phyloP scores from a whole-genome alignment of 257 asterid species.

The Nicotiana tomentosiformis region DNA sequence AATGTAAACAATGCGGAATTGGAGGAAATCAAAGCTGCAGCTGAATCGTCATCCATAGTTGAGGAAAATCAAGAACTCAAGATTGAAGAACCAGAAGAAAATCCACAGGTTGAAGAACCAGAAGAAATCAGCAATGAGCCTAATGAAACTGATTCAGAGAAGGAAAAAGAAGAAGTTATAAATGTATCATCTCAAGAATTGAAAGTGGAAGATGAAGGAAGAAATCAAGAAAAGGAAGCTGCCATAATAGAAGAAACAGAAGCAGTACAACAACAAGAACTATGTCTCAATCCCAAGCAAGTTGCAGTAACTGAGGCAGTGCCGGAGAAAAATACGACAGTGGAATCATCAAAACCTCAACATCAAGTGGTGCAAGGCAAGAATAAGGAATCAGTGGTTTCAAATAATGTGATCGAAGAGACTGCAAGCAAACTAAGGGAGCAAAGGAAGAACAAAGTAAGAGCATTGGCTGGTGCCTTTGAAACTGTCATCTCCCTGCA shows the following conservation, averaged over 20 bases:
- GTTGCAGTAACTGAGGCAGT: slow-evolving; percentile 13
- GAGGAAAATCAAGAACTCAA: slow-evolving; percentile 14
- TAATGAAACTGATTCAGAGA: background rate
- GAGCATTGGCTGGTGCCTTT: slow-evolving; percentile 81
- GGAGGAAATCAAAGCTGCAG: slow-evolving; percentile 18
- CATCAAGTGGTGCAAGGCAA: slow-evolving; percentile 29
- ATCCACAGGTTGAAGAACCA: slow-evolving; percentile 14
- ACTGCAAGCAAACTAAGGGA: slow-evolving; percentile 54
- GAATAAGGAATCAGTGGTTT: slow-evolving; percentile 31
- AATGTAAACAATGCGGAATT: slow-evolving; percentile 13
- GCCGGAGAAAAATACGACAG: slow-evolving; percentile 10
- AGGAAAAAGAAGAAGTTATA: slow-evolving; percentile 8
- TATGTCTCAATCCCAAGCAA: background rate
- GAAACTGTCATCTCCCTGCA: slow-evolving; percentile 63
- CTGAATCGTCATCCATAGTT: slow-evolving; percentile 5
- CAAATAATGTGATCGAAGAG: slow-evolving; percentile 69
- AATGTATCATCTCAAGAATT: background rate
- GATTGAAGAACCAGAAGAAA: slow-evolving; percentile 25
- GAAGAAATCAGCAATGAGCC: background rate
- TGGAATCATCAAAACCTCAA: slow-evolving; percentile 13
- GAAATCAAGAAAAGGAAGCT: slow-evolving; percentile 10
- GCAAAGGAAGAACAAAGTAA: slow-evolving; percentile 66
- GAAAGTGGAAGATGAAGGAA: slow-evolving; percentile 6
- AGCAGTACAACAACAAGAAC: background rate
- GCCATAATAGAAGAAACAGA: background rate